Base-by-base conservation (phyloP, 768 basidiomycete genomes). In the Termitomyces heimii region DNA sequence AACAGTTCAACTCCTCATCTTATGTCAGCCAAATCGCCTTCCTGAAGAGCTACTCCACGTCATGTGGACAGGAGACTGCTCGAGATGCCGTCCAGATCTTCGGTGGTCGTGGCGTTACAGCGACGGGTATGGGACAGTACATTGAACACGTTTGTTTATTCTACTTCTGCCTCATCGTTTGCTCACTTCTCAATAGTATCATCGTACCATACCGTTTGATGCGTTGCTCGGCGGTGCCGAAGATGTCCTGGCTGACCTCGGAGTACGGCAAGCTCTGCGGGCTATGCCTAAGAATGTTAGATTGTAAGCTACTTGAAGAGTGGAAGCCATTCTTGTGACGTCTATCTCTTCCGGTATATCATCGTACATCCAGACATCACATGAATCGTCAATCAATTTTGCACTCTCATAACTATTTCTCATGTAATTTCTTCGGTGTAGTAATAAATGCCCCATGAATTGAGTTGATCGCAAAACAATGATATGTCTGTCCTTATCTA, bases 31-130 rank as follows among this genome's bases (percentile, higher is more conserved):
- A 83, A 72, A 88, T 89, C 60, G 86, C 82, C 0, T 82, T 89
- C 63, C 71, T 91, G 66, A 91, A 91, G 73, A 83, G 83, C 65
- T 84, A 83, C 61, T 75, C 78, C 8, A 89, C 88, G 12, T 70
- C 75, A 16, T 78, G 75, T 56, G 87, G 76, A 1, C 85, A 86
- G 62, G 83, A 87, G 57, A 88, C 85, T 34, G 84, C 86, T 20
- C 77, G 81, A 7, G 77, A 78, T 64, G 76, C 77, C 42, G 75
- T 80, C 18, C 75, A 77, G 72, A 82, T 94, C 59, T 94, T 93
- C 62, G 92, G 92, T 65, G 93, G 92, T 18, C 83, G 93, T 54
- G 92, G 89, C 26, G 82, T 95, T 50, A 94, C 93, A 3, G 81
- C 82, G 67, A 84, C 83, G 2, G 91, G 92, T 18, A 91, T 92